These are phyloP conservation scores for Coemansia sp. DNA, from an alignment of 192 early-diverging fungal species.

Conservation along the genomic window DNA sequence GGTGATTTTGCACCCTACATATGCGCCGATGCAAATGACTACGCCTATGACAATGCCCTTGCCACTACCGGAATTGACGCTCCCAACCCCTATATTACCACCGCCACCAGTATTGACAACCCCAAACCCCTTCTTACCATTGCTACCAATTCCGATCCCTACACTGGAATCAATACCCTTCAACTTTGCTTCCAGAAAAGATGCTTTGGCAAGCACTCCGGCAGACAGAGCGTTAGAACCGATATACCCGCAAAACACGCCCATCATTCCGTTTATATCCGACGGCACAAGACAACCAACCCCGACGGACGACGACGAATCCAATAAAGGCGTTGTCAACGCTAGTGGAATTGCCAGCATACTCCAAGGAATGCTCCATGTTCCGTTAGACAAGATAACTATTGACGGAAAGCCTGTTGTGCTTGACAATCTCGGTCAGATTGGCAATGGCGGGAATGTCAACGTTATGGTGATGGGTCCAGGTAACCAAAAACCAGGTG, in stretches of 20 bases:
- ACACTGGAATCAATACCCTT: background rate
- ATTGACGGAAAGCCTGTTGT: constrained; percentile 40
- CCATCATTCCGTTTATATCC: constrained; percentile 43
- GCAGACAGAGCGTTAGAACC: constrained; percentile 15
- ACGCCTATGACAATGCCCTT: background rate
- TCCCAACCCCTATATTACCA: background rate
- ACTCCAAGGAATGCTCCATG: constrained; percentile 37
- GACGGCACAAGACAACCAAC: constrained; percentile 21
- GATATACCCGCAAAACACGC: constrained; percentile 11
- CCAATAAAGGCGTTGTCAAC: constrained; percentile 15
- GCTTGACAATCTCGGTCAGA: background rate
- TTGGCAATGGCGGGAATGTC: background rate
- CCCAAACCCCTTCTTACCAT: background rate
- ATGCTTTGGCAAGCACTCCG: constrained; percentile 4
- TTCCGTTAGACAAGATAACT: constrained; percentile 37
- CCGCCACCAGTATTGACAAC: constrained; percentile 1
- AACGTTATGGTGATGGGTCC: constrained; percentile 7
- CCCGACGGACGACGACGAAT: constrained; percentile 11
- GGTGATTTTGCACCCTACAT: constrained; percentile 8
- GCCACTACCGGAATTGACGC: background rate
- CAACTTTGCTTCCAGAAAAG: background rate
- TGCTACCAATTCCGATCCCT: background rate
- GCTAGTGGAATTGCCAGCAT: constrained; percentile 40
- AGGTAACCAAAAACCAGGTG: background rate
- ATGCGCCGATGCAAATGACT: background rate